phyloP scores from a whole-genome alignment of 2,329 filamentous ascomycete species.

The Sclerotinia nivalis region DNA sequence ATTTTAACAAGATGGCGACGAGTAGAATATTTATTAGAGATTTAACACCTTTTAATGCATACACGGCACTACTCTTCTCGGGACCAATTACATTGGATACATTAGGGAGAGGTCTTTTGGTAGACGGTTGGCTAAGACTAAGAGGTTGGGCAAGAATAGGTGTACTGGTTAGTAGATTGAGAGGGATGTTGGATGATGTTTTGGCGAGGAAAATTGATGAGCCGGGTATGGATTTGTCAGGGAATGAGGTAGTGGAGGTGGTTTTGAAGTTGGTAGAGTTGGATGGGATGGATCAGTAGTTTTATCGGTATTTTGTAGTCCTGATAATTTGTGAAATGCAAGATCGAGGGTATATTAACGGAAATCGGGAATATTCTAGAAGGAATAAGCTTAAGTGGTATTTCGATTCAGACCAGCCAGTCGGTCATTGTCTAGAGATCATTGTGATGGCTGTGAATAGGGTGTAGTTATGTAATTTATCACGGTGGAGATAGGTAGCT shows the following conservation, averaged over 20 bases:
- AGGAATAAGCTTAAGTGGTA: too few relatives aligned
- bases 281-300: conserved; percentile 71
- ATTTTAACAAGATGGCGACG: conserved; percentile 90
- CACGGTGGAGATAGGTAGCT: too few relatives aligned
- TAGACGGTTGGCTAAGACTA: conserved; percentile 86
- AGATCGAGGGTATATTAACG: background rate
- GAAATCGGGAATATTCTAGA: too few relatives aligned
- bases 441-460: too few relatives aligned
- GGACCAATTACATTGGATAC: conserved; percentile 86
- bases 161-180: conserved; percentile 78
- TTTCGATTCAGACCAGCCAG: too few relatives aligned
- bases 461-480: too few relatives aligned
- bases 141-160: conserved; percentile 94
- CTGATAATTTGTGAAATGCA: background rate
- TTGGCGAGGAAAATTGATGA: conserved; percentile 80
- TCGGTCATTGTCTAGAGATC: background rate
- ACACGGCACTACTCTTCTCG: conserved; percentile 83
- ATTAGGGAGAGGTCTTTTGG: conserved; percentile 78
- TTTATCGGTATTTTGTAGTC: background rate
- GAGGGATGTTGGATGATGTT: conserved; percentile 83
- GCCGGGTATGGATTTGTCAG: conserved; percentile 59
- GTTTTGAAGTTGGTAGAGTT: conserved; percentile 83
- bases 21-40: conserved; percentile 91
- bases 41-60: conserved; percentile 89
- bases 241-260: conserved; percentile 69